These are phyloP conservation scores for Carex littledalei DNA, from an alignment of 176 grass and related monocot genomes.

Conservation along the genomic window DNA sequence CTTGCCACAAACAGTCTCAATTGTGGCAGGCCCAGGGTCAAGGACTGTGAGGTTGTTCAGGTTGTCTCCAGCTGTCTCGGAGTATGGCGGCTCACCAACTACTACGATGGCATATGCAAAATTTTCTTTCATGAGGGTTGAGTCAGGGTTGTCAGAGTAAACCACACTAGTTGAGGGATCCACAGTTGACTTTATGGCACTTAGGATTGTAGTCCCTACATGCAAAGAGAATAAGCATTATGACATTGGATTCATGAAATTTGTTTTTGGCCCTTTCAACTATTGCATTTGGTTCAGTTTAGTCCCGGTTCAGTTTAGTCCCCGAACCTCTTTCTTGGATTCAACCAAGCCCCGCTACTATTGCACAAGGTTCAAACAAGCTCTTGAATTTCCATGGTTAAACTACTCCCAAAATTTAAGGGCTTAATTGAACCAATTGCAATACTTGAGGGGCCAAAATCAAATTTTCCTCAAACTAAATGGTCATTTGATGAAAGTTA, in stretches of 20 bases:
- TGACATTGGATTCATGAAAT: neutral
- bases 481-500: neutral
- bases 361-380: neutral
- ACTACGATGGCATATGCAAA: slow-evolving; percentile 72
- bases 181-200: slow-evolving; percentile 70
- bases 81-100: slow-evolving; percentile 72
- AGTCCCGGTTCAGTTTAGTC: neutral
- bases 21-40: slow-evolving; percentile 77
- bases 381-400: neutral
- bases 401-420: neutral
- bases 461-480: neutral
- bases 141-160: slow-evolving; percentile 70
- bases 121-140: slow-evolving; percentile 63
- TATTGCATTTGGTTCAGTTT: neutral
- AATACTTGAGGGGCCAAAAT: neutral
- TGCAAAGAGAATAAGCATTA: neutral
- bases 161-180: slow-evolving; percentile 50
- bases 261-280: neutral
- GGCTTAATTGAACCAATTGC: neutral
- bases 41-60: slow-evolving; percentile 53
- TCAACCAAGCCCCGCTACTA: neutral
- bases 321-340: neutral
- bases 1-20: slow-evolving; percentile 58
- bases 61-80: slow-evolving; percentile 71
- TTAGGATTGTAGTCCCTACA: slow-evolving; percentile 85